A percentile compares a stretch with the other conserved stretches of the same genome.
Evolutionary conservation across 495 filamentous ascomycete species (phyloP).

Genomic region (Geoglossum glabrum): DNA sequence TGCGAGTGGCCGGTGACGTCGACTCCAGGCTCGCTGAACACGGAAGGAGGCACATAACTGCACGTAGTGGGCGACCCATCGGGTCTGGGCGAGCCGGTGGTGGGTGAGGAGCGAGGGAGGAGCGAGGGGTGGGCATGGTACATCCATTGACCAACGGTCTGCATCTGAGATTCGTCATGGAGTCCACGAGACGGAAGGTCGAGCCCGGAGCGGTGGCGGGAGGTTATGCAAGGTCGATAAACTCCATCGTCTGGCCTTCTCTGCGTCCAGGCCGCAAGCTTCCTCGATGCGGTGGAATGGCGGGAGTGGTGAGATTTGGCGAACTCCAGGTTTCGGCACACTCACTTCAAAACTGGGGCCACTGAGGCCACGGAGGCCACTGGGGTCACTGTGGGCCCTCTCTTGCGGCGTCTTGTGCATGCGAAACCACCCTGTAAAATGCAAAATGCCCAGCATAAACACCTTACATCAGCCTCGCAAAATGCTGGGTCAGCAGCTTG

Average conservation of each 20-base stretch:
- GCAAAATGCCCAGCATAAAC: background rate
- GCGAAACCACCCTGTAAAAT: background rate
- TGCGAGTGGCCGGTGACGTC: background rate
- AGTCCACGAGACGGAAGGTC: too few relatives aligned
- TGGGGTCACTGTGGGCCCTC: too few relatives aligned
- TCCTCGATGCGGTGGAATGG: background rate
- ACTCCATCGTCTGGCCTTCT: background rate
- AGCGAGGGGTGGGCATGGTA: too few relatives aligned
- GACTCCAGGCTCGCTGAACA: background rate
- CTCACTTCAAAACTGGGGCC: background rate
- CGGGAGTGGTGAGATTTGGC: background rate
- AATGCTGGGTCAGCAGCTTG: background rate
- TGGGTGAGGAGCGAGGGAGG: background rate
- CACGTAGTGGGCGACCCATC: background rate
- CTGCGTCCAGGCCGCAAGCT: background rate
- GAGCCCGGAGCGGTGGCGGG: background rate
- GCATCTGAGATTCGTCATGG: background rate
- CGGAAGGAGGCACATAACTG: background rate
- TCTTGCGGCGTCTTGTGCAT: background rate
- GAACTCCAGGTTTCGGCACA: background rate
- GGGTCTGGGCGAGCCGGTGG: background rate
- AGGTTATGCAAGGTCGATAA: background rate
- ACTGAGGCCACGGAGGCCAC: background rate
- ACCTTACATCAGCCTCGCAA: background rate
- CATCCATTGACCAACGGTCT: background rate